phyloP scores from a whole-genome alignment of 805 yeast species.

The Pichia kluyveri region DNA sequence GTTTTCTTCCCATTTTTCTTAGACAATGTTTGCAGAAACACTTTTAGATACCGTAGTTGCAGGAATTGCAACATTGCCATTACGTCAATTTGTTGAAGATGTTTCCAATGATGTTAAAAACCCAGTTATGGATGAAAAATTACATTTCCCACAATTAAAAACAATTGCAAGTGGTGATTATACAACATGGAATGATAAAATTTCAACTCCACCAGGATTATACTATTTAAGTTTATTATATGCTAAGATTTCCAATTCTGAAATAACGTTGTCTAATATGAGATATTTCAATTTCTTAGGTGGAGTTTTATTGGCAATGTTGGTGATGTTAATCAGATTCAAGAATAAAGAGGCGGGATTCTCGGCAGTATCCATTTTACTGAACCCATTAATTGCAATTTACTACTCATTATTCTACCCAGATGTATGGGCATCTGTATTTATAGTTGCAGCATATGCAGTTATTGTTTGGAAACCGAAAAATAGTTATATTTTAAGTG shows the following conservation, averaged over 20 bases:
- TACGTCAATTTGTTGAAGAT: slow-evolving; percentile 14
- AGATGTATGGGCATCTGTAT: slow-evolving; percentile 82
- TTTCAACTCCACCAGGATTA: slow-evolving; percentile 95
- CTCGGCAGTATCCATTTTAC: slow-evolving; percentile 25
- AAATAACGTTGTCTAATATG: slow-evolving; percentile 31
- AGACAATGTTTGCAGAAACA: slow-evolving; percentile 6
- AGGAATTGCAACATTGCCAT: slow-evolving; percentile 10
- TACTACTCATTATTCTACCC: slow-evolving; percentile 81
- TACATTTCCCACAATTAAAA: slow-evolving; percentile 76
- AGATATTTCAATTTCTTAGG: slow-evolving; percentile 60
- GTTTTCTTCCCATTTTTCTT: not conserved
- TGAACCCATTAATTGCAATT: slow-evolving; percentile 65
- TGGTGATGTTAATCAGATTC: slow-evolving; percentile 13
- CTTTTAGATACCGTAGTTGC: slow-evolving; percentile 11
- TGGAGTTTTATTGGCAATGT: slow-evolving; percentile 35
- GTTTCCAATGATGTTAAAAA: slow-evolving; percentile 17
- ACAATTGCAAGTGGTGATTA: slow-evolving; percentile 55
- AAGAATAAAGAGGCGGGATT: slow-evolving; percentile 11
- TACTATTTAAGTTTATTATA: slow-evolving; percentile 42
- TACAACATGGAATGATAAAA: slow-evolving; percentile 73
- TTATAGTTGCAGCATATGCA: slow-evolving; percentile 49
- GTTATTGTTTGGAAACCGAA: slow-evolving; percentile 29
- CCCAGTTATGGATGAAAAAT: slow-evolving; percentile 64
- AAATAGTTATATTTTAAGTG: slow-evolving; percentile 13
- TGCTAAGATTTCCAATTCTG: slow-evolving; percentile 21